Evolutionary conservation across 2,329 filamentous ascomycete genomes (phyloP).

Genomic region (Didymellaceae sp.): DNA sequence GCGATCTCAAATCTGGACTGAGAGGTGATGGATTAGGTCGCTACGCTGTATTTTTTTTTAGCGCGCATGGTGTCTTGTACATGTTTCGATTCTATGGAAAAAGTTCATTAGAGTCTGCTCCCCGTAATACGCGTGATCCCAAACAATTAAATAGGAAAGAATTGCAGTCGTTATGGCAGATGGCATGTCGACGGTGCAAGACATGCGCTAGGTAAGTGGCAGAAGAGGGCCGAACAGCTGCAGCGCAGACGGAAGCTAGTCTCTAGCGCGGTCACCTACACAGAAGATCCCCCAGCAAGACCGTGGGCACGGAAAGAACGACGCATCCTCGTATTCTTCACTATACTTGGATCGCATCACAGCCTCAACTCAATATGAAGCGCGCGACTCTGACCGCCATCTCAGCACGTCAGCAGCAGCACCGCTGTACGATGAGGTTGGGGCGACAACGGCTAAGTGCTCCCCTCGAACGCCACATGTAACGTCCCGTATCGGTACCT

Average conservation of each 20-base stretch:
- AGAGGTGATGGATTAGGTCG: neutral
- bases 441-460: too few species aligned
- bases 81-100: neutral
- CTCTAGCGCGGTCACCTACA: neutral
- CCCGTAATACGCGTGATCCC: neutral
- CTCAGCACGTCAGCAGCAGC: too few species aligned
- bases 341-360: too few species aligned
- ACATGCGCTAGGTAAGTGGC: neutral
- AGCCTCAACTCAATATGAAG: too few species aligned
- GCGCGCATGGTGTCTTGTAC: neutral
- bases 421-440: too few species aligned
- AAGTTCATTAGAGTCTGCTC: neutral
- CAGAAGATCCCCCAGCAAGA: neutral
- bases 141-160: neutral
- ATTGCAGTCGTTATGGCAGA: too few species aligned
- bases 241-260: neutral
- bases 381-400: too few species aligned
- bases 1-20: constrained; percentile 19
- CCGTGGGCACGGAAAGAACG: neutral
- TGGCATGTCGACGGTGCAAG: too few species aligned
- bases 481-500: too few species aligned
- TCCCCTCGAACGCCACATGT: too few species aligned
- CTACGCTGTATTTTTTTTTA: neutral
- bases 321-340: too few species aligned
- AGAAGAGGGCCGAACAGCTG: neutral